A percentile compares a stretch with the other conserved stretches of the same genome.
These are phyloP conservation scores for Symbiodinium pilosum DNA, from an alignment of 73 alveolate genomes.

Conservation along the genomic window DNA sequence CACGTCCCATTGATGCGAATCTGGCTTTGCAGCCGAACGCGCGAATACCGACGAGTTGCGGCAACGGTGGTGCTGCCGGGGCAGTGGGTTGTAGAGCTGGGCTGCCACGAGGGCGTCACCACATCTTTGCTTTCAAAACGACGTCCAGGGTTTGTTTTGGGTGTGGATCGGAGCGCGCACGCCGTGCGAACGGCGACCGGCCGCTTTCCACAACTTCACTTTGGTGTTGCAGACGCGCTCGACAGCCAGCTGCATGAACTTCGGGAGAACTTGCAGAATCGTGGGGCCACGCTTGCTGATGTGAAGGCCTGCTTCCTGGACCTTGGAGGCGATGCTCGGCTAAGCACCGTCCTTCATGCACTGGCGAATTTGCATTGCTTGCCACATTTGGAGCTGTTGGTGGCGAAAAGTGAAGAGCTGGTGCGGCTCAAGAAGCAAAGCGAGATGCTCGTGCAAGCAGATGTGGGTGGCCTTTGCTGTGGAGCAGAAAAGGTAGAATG, in stretches of 20 bases:
- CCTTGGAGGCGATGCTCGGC: slow-evolving; percentile 49
- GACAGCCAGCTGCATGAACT: neutral
- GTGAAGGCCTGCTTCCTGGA: slow-evolving; percentile 26
- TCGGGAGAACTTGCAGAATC: neutral
- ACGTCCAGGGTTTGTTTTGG: neutral
- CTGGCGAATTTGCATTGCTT: neutral
- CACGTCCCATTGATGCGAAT: neutral
- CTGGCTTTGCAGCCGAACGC: slow-evolving; percentile 56
- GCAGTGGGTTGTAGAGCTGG: slow-evolving; percentile 49
- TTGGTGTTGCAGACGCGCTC: neutral
- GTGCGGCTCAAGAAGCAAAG: neutral
- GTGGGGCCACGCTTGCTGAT: neutral
- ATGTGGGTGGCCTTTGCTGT: neutral
- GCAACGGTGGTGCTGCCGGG: neutral
- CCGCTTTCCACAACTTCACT: neutral
- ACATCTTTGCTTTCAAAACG: slow-evolving; percentile 15
- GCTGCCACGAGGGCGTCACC: slow-evolving; percentile 68
- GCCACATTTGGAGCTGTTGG: neutral
- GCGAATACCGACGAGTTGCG: slow-evolving; percentile 86
- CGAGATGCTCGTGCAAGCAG: neutral
- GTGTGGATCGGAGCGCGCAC: slow-evolving; percentile 38
- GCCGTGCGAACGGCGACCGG: slow-evolving; percentile 24
- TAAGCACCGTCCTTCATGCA: slow-evolving; percentile 40
- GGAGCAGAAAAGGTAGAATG: too few species aligned
- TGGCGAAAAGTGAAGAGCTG: slow-evolving; percentile 23